Evolutionary conservation across 2,329 filamentous ascomycete species (phyloP).

Genomic region (Pseudohalonectria lignicola): DNA sequence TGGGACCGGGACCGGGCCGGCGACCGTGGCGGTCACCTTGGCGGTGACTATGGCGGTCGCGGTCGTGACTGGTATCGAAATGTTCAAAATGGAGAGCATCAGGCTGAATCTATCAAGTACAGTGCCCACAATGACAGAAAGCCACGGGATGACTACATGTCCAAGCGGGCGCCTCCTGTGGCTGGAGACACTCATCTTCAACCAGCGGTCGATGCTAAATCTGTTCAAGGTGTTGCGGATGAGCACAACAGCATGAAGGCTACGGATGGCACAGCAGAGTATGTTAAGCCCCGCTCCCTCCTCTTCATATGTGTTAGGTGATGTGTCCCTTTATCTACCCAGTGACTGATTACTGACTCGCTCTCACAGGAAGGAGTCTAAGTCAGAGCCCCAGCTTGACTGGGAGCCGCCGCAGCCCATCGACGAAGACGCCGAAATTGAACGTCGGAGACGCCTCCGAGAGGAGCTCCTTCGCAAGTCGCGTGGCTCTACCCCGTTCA

Average conservation of each 20-base stretch:
- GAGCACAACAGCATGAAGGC: constrained; percentile 19
- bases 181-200: constrained; percentile 45
- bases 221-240: constrained; percentile 47
- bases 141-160: constrained; percentile 46
- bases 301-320: too few species aligned
- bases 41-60: too few species aligned
- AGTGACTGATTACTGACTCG: background rate
- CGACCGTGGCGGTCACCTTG: too few species aligned
- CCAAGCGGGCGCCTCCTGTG: constrained; percentile 47
- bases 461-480: constrained; percentile 81
- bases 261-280: background rate
- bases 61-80: too few species aligned
- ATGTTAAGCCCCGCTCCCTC: background rate
- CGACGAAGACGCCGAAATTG: constrained; percentile 74
- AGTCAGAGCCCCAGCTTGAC: constrained; percentile 19
- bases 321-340: too few species aligned
- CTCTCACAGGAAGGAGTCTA: background rate
- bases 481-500: constrained; percentile 63
- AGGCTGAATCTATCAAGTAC: constrained; percentile 24
- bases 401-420: constrained; percentile 47
- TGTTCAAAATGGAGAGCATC: too few species aligned
- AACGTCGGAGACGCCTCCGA: constrained; percentile 72
- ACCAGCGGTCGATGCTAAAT: constrained; percentile 59
- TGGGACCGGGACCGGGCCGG: too few species aligned
- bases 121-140: constrained; percentile 36